Evolutionary conservation across 257 asterid genomes (phyloP).

Genomic region (Capsicum baccatum): DNA sequence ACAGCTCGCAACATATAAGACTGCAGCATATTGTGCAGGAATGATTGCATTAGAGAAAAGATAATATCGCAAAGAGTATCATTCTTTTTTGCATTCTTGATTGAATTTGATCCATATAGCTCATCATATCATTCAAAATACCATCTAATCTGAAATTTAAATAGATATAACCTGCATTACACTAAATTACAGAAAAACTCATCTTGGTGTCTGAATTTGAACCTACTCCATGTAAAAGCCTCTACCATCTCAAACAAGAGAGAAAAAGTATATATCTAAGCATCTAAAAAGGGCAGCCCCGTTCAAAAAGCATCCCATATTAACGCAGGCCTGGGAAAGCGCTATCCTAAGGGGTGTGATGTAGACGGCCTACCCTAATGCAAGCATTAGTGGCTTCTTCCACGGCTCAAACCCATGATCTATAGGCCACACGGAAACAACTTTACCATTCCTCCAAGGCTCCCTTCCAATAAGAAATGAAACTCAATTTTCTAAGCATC

Average conservation of each 20-base stretch:
- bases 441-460: no score
- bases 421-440: no score
- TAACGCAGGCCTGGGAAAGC: no score
- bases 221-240: background rate
- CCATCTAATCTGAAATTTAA: background rate
- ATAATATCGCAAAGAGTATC: constrained; percentile 3
- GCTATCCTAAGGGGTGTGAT: no score
- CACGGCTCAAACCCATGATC: no score
- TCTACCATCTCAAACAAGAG: background rate
- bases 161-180: background rate
- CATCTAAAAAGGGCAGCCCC: background rate
- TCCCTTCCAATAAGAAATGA: no score
- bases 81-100: background rate
- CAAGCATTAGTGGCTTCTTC: no score
- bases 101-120: background rate
- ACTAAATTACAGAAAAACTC: background rate
- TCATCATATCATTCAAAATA: background rate
- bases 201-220: background rate
- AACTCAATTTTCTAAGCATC: background rate
- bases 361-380: no score
- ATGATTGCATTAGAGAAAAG: background rate
- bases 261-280: background rate
- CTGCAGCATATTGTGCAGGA: background rate
- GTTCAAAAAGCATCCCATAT: no score
- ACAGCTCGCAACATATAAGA: background rate